These are phyloP conservation scores for Hippophae gyantsensis DNA, from an alignment of 306 rosid genomes.

Conservation along the genomic window DNA sequence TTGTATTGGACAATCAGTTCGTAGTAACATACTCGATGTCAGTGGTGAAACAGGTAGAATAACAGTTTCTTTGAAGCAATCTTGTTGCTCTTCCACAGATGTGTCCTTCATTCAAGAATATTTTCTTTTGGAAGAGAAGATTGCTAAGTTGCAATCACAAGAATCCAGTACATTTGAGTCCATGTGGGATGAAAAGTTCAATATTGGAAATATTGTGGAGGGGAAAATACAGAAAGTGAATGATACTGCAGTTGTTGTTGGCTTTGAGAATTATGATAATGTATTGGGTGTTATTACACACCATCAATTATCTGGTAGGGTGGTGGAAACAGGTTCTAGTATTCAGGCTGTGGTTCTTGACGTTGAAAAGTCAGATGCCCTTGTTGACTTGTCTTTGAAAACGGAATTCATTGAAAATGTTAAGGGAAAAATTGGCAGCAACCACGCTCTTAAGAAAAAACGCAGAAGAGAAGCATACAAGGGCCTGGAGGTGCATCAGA, in stretches of 20 bases:
- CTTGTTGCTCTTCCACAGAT: constrained; percentile 66
- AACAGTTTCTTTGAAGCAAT: constrained; percentile 69
- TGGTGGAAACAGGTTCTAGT: constrained; percentile 46
- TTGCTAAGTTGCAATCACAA: constrained; percentile 44
- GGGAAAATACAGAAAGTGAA: constrained; percentile 70
- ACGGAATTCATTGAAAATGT: constrained; percentile 42
- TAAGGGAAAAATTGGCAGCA: constrained; percentile 34
- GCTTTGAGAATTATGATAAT: constrained; percentile 63
- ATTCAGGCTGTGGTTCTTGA: constrained; percentile 80
- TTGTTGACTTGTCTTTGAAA: constrained; percentile 72
- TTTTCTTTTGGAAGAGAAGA: constrained; percentile 73
- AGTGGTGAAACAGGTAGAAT: constrained; percentile 54
- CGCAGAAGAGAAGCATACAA: constrained; percentile 48
- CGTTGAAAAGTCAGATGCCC: constrained; percentile 58
- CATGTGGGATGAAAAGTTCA: constrained; percentile 58
- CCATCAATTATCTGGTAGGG: constrained; percentile 55
- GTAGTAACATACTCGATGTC: constrained; percentile 60
- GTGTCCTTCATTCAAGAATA: constrained; percentile 73
- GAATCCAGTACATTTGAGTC: constrained; percentile 38
- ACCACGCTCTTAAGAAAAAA: constrained; percentile 57
- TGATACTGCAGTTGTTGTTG: constrained; percentile 59
- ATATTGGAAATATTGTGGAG: constrained; percentile 45
- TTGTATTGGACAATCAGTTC: constrained; percentile 88
- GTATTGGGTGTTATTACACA: constrained; percentile 71
- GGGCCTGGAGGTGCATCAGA: constrained; percentile 56